Percentiles rank a stretch among this genome's conserved stretches.
Evolutionary conservation across 1,284 basidiomycete genomes (phyloP).

Genomic region (Ustilago cynodontis): DNA sequence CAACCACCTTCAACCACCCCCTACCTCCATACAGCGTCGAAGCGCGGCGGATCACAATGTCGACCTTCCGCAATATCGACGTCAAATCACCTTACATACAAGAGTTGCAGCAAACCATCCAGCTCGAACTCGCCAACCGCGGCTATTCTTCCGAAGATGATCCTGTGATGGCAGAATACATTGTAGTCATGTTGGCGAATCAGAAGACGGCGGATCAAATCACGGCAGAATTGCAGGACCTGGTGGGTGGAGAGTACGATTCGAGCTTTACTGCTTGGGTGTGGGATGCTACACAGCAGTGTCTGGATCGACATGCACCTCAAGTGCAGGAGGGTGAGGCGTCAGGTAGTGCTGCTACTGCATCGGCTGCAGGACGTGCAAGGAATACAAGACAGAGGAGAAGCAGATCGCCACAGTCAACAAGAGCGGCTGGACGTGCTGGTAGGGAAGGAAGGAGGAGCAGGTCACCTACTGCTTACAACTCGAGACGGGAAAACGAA

Average conservation of each 20-base stretch:
- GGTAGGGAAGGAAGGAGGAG: conserved; percentile 4
- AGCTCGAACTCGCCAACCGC: conserved; percentile 53
- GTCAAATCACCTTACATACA: conserved; percentile 40
- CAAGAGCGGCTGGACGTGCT: not conserved
- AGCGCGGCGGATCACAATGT: conserved; percentile 16
- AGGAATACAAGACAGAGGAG: conserved; percentile 4
- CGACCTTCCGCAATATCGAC: conserved; percentile 45
- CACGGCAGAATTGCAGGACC: conserved; percentile 62
- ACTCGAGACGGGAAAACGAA: not conserved
- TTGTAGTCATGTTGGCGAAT: conserved; percentile 69
- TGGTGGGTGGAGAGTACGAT: conserved; percentile 64
- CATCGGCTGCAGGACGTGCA: not conserved
- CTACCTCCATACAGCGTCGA: not conserved
- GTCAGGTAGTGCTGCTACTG: not conserved
- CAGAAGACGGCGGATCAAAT: conserved; percentile 63
- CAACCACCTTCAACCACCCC: not conserved
- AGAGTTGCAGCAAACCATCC: conserved; percentile 54
- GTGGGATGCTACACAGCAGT: conserved; percentile 50
- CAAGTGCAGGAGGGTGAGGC: not conserved
- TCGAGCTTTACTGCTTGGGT: conserved; percentile 56
- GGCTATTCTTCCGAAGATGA: conserved; percentile 58
- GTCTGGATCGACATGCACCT: not conserved
- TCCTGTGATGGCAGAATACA: conserved; percentile 67
- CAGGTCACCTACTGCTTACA: not conserved
- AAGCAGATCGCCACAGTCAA: conserved; percentile 4